Conservation (phyloP, 2,329 filamentous ascomycete genomes). For the Aspergillus flavus region DNA sequence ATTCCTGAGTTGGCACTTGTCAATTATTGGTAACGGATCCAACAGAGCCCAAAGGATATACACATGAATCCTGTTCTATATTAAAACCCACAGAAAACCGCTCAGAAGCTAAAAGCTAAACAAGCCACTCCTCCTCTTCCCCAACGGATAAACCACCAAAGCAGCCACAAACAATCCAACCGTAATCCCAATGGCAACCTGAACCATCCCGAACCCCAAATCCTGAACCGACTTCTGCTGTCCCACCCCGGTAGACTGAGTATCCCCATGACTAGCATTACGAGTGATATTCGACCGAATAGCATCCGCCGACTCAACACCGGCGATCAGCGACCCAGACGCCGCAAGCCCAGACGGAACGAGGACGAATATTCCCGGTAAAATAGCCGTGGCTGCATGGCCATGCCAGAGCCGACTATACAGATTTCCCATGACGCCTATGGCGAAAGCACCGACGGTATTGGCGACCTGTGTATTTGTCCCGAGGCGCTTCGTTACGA, state of each 20-base stretch:
- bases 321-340: constrained; percentile 57
- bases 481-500: constrained; percentile 66
- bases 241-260: not conserved
- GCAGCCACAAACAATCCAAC: constrained; percentile 51
- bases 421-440: constrained; percentile 77
- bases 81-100: too few relatives aligned
- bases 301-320: constrained; percentile 60
- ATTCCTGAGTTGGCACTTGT: too few relatives aligned
- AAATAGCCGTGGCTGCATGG: constrained; percentile 79
- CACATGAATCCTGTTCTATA: too few relatives aligned
- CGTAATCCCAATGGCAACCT: constrained; percentile 52
- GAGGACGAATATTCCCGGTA: constrained; percentile 80
- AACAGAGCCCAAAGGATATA: too few relatives aligned
- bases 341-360: constrained; percentile 61
- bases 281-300: constrained; percentile 41
- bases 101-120: constrained; percentile 44
- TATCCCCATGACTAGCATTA: not conserved
- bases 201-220: constrained; percentile 51
- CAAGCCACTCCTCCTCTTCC: constrained; percentile 49
- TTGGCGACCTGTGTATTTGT: constrained; percentile 75
- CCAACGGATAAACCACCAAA: constrained; percentile 50
- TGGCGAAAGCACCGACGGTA: constrained; percentile 73
- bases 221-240: constrained; percentile 44
- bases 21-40: too few relatives aligned
- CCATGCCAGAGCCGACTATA: constrained; percentile 74